Evolutionary conservation across 331 rosid species (phyloP).

Genomic region (Arachis monticola): DNA sequence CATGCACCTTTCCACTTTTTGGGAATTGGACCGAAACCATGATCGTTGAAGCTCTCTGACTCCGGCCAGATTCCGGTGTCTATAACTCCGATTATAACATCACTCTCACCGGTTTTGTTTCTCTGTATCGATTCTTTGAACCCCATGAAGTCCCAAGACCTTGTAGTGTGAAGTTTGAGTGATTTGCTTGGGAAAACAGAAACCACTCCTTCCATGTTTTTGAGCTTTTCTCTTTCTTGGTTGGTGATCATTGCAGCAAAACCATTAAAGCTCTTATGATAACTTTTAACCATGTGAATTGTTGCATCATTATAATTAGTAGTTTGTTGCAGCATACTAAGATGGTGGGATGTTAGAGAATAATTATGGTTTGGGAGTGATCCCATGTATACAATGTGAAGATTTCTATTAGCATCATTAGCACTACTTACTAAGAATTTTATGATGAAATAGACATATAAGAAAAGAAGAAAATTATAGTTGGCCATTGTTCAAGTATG

Average conservation of each 20-base stretch:
- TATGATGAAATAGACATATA: background rate
- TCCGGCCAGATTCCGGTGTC: too few species aligned
- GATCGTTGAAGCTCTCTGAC: background rate
- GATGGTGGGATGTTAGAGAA: constrained; percentile 44
- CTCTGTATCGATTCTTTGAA: background rate
- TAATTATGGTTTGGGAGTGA: constrained; percentile 30
- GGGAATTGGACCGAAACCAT: constrained; percentile 56
- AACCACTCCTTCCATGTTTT: constrained; percentile 37
- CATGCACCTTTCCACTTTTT: constrained; percentile 56
- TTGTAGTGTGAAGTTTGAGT: constrained; percentile 48
- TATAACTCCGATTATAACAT: constrained; percentile 41
- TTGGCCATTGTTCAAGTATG: background rate
- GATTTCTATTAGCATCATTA: constrained; percentile 13
- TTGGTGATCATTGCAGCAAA: constrained; percentile 47
- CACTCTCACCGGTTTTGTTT: constrained; percentile 35
- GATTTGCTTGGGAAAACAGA: constrained; percentile 47
- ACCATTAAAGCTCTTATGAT: constrained; percentile 54
- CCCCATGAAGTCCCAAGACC: constrained; percentile 63
- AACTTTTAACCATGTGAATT: constrained; percentile 34
- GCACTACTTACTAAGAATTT: background rate
- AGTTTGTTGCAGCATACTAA: constrained; percentile 40
- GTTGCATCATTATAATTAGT: background rate
- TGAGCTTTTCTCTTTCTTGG: constrained; percentile 35
- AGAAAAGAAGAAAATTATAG: background rate
- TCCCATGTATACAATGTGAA: constrained; percentile 45